A percentile compares a stretch with the other conserved stretches of the same genome.
Conservation (phyloP, 306 rosid species). For the Ormosia semicastrata region DNA sequence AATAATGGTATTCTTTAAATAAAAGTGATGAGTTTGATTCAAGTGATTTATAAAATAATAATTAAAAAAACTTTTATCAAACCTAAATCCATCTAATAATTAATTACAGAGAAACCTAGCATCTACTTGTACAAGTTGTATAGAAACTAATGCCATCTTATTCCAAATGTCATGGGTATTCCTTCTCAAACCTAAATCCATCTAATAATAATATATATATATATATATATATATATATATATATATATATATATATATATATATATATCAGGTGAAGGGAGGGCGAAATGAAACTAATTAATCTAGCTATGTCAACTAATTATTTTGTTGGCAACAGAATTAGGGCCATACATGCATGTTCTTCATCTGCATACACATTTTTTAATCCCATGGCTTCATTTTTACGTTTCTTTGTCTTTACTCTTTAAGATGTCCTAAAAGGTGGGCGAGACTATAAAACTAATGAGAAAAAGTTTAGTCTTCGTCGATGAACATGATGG, state of each 20-base stretch:
- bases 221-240: no score
- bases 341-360: constrained; percentile 1
- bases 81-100: no score
- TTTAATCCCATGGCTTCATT: constrained; percentile 25
- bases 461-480: constrained; percentile 10
- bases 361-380: neutral
- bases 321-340: neutral
- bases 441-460: constrained; percentile 29
- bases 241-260: no score
- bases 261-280: no score
- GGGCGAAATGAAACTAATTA: constrained; percentile 3
- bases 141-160: neutral
- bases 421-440: constrained; percentile 41
- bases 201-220: neutral
- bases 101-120: no score
- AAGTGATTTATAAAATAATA: neutral
- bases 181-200: neutral
- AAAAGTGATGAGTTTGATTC: neutral
- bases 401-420: constrained; percentile 49
- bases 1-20: neutral
- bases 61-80: neutral
- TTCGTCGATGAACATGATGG: constrained; percentile 30
- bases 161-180: neutral
- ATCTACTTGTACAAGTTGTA: neutral
- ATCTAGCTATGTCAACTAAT: neutral